phyloP scores from a whole-genome alignment of 148 eudicot species.

The Arctostaphylos glauca region DNA sequence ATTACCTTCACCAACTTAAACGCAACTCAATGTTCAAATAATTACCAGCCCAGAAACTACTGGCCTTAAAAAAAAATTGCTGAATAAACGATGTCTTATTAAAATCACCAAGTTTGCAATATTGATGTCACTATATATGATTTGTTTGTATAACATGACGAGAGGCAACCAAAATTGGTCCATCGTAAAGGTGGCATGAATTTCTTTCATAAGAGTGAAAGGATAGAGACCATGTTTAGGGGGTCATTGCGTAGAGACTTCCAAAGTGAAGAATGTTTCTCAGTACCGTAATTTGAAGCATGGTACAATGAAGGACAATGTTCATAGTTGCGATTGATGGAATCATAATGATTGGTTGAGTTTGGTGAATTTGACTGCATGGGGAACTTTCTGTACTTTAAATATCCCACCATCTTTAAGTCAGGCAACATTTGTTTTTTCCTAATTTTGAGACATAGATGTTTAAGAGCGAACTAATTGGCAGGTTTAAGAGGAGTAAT shows the following conservation, averaged over 20 bases:
- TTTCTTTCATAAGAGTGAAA: not conserved
- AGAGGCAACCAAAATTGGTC: not conserved
- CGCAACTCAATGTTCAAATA: not conserved
- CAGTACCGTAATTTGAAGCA: not conserved
- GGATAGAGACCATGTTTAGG: not conserved
- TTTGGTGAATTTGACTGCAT: not conserved
- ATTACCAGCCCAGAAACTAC: not conserved
- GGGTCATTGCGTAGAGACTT: not conserved
- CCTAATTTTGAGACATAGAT: not conserved
- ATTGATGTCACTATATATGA: not conserved
- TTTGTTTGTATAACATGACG: not conserved
- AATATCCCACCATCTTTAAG: not conserved
- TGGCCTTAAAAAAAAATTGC: not conserved
- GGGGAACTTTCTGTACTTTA: not conserved
- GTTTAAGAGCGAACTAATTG: not conserved
- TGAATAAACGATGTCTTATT: not conserved
- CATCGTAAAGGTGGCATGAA: not conserved
- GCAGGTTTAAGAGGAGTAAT: not conserved
- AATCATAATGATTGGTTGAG: not conserved
- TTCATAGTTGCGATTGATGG: too few relatives aligned
- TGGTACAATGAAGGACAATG: not conserved
- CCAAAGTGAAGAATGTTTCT: not conserved
- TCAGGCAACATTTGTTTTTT: not conserved
- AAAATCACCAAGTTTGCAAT: not conserved
- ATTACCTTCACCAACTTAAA: not conserved